phyloP scores from a whole-genome alignment of 1,284 basidiomycete genomes.

The Grifola frondosa region DNA sequence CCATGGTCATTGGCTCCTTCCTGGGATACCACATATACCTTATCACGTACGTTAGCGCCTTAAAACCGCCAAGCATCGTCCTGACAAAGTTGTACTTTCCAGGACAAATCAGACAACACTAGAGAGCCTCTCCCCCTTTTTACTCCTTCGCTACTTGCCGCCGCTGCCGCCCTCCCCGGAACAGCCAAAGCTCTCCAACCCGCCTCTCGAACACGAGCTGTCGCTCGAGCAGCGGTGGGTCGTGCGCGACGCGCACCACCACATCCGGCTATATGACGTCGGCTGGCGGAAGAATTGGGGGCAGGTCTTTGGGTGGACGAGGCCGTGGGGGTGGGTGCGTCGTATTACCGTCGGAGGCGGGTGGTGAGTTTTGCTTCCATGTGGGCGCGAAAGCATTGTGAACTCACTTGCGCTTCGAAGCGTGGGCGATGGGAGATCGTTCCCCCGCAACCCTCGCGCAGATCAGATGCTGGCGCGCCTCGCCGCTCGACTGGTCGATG shows the following conservation, averaged over 20 bases:
- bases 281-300: slow-evolving; percentile 74
- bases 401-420: slow-evolving; percentile 34
- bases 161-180: slow-evolving; percentile 46
- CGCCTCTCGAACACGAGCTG: slow-evolving; percentile 76
- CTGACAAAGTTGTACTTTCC: slow-evolving; percentile 1
- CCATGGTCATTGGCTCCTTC: slow-evolving; percentile 75
- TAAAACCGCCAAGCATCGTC: background rate
- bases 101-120: slow-evolving; percentile 88
- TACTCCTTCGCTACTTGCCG: slow-evolving; percentile 69
- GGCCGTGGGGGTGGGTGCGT: slow-evolving; percentile 48
- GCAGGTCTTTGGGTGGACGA: slow-evolving; percentile 62
- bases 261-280: slow-evolving; percentile 73
- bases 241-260: slow-evolving; percentile 64
- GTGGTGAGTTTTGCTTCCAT: slow-evolving; percentile 43
- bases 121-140: slow-evolving; percentile 77
- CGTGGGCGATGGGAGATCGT: slow-evolving; percentile 63
- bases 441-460: slow-evolving; percentile 63
- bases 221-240: slow-evolving; percentile 66
- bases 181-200: slow-evolving; percentile 54
- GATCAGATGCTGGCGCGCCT: slow-evolving; percentile 63
- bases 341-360: slow-evolving; percentile 60
- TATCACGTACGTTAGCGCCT: slow-evolving; percentile 59
- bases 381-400: background rate
- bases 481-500: slow-evolving; percentile 55
- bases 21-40: slow-evolving; percentile 80